A percentile compares a stretch with the other conserved stretches of the same genome.
Evolutionary conservation across 2,329 filamentous ascomycete genomes (phyloP).

Genomic region (Coniochaeta pulveracea): DNA sequence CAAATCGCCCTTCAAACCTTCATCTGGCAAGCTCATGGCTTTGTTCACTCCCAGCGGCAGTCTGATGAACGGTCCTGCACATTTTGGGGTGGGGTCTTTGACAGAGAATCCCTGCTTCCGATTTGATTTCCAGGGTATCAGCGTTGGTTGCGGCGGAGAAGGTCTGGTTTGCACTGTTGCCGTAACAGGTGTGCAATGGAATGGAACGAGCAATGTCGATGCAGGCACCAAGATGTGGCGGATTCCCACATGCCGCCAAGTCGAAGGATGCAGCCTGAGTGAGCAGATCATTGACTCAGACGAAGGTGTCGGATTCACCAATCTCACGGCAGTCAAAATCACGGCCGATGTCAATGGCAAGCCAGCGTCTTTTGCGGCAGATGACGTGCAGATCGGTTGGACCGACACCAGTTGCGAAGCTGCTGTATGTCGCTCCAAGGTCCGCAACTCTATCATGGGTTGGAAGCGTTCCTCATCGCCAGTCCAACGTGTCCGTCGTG

Average conservation of each 20-base stretch:
- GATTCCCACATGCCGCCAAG: conserved; percentile 17
- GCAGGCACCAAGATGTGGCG: conserved; percentile 13
- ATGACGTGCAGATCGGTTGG: conserved; percentile 32
- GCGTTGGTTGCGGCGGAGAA: conserved; percentile 25
- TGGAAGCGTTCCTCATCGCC: conserved; percentile 2
- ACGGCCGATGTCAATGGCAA: conserved; percentile 24
- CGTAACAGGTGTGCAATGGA: conserved; percentile 21
- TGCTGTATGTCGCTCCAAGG: conserved; percentile 23
- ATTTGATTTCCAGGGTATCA: conserved; percentile 24
- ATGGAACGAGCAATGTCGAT: conserved; percentile 12
- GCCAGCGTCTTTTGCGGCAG: conserved; percentile 32
- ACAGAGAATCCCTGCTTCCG: conserved; percentile 16
- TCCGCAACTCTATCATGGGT: conserved; percentile 17
- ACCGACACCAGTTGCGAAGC: conserved; percentile 26
- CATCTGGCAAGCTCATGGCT: conserved; percentile 13
- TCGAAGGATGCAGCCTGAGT: conserved; percentile 18
- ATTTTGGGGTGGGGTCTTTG: conserved; percentile 13
- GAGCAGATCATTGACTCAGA: conserved; percentile 13
- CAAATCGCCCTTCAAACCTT: conserved; percentile 9
- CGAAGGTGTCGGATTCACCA: conserved; percentile 13
- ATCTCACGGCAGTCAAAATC: conserved; percentile 26
- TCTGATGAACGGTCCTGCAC: too few relatives aligned
- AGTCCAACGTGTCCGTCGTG: conserved; percentile 3
- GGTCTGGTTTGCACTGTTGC: conserved; percentile 22
- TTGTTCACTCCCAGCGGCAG: not conserved